phyloP scores from a whole-genome alignment of 2,329 filamentous ascomycete genomes.

The Neurospora sp. region DNA sequence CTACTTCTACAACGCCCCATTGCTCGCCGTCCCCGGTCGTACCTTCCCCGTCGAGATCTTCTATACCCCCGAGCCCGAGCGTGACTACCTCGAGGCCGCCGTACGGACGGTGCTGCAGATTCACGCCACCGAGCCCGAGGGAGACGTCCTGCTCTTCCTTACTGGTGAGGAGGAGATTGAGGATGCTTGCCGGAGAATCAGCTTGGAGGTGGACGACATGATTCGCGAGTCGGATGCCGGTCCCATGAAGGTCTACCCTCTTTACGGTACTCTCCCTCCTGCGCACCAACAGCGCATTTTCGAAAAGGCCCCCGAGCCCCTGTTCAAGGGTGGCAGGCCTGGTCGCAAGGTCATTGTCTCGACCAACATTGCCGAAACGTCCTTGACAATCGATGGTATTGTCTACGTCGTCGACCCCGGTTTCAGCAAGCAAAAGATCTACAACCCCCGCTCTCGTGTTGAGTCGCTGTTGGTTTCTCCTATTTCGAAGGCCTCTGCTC shows the following conservation, averaged over 20 bases:
- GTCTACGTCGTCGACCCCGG: slow-evolving; percentile 99
- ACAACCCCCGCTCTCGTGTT: slow-evolving; percentile 92
- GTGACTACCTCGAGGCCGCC: slow-evolving; percentile 93
- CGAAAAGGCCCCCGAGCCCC: slow-evolving; percentile 68
- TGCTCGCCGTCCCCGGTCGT: slow-evolving; percentile 87
- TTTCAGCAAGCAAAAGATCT: slow-evolving; percentile 99
- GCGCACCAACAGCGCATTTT: slow-evolving; percentile 94
- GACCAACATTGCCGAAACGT: slow-evolving; percentile 97
- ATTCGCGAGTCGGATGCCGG: slow-evolving; percentile 83
- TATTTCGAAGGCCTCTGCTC: slow-evolving; percentile 94
- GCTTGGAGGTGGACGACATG: slow-evolving; percentile 84
- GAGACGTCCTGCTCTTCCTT: slow-evolving; percentile 87
- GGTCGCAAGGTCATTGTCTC: slow-evolving; percentile 92
- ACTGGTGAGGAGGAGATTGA: slow-evolving; percentile 99
- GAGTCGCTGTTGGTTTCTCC: slow-evolving; percentile 96
- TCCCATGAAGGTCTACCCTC: slow-evolving; percentile 79
- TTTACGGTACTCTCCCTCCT: slow-evolving; percentile 89
- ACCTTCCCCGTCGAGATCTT: slow-evolving; percentile 97
- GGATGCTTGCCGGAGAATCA: slow-evolving; percentile 87
- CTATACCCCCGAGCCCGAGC: slow-evolving; percentile 92
- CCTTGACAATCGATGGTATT: slow-evolving; percentile 95
- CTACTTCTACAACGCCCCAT: slow-evolving; percentile 90
- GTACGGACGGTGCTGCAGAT: slow-evolving; percentile 94
- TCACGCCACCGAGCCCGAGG: slow-evolving; percentile 83
- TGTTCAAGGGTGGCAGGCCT: slow-evolving; percentile 65